phyloP scores from a whole-genome alignment of 106 monocot species.

The Xerophyta viscosa region DNA sequence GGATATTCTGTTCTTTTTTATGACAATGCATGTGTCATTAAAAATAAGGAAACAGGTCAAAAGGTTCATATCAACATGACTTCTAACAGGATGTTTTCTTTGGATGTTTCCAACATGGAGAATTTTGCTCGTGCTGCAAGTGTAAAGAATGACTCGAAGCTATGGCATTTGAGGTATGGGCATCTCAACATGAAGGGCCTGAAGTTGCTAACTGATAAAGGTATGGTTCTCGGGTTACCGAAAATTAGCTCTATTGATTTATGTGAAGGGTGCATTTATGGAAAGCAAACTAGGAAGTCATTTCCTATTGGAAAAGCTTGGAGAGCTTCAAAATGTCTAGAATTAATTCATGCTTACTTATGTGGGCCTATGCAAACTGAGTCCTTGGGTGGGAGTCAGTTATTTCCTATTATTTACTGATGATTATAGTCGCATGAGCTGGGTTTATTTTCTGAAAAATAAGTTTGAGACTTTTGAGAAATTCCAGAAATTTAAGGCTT shows the following conservation, averaged over 20 bases:
- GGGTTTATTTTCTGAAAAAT: slow-evolving; percentile 1
- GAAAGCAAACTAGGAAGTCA: slow-evolving; percentile 1
- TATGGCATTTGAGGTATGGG: slow-evolving; percentile 7
- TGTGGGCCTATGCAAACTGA: slow-evolving; percentile 6
- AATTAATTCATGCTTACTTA: slow-evolving; percentile 5
- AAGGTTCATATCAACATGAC: background rate
- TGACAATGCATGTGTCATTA: background rate
- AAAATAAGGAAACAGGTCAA: background rate
- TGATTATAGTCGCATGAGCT: slow-evolving; percentile 12
- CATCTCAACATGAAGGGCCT: background rate
- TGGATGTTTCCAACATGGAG: background rate
- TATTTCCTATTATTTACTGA: slow-evolving; percentile 8
- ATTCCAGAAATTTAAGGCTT: slow-evolving; percentile 5
- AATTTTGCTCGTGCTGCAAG: background rate
- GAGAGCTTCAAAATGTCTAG: background rate
- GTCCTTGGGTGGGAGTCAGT: slow-evolving; percentile 2
- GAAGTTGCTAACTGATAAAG: slow-evolving; percentile 2
- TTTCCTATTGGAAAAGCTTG: background rate
- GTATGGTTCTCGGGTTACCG: slow-evolving; percentile 1
- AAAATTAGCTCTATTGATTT: background rate
- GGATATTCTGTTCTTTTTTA: background rate
- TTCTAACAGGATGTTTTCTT: slow-evolving; percentile 10
- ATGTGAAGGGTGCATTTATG: slow-evolving; percentile 5
- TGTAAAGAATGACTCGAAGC: background rate
- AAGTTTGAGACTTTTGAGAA: background rate